Evolutionary conservation across 2,329 filamentous ascomycete species (phyloP).

Genomic region (Aspergillus hortae): DNA sequence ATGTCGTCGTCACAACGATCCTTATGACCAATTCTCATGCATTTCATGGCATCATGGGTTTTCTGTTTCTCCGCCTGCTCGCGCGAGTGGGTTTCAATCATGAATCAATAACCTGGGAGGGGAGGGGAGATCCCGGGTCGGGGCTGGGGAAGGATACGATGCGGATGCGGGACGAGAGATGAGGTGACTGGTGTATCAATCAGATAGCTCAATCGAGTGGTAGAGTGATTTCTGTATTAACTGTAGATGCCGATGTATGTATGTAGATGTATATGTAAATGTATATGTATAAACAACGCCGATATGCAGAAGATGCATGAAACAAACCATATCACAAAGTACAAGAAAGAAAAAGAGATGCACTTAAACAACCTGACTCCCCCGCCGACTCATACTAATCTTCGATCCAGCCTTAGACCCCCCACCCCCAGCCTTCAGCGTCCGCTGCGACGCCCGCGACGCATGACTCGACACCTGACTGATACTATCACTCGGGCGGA

Average conservation of each 20-base stretch:
- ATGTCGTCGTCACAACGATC: conserved; percentile 35
- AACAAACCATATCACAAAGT: conserved; percentile 9
- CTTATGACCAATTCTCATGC: conserved; percentile 35
- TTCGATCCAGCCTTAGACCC: conserved; percentile 23
- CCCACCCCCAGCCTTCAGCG: conserved; percentile 28
- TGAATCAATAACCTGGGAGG: conserved; percentile 6
- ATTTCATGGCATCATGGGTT: conserved; percentile 34
- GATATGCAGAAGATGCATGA: conserved; percentile 17
- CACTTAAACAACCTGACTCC: conserved; percentile 25
- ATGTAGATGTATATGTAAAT: not conserved
- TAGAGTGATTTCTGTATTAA: not conserved
- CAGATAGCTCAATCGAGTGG: not conserved
- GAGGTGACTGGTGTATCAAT: not conserved
- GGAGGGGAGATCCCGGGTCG: not conserved
- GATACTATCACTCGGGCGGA: conserved; percentile 37
- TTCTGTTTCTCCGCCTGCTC: not conserved
- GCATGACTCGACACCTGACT: conserved; percentile 36
- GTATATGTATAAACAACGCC: not conserved
- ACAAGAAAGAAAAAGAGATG: not conserved
- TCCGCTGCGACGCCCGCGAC: conserved; percentile 26
- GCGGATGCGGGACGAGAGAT: not conserved
- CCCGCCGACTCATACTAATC: conserved; percentile 26
- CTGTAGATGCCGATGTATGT: not conserved
- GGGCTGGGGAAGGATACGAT: not conserved
- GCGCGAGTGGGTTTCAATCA: conserved; percentile 19